Conservation (phyloP, 2,329 filamentous ascomycete genomes). For the Teratosphaeria nubilosa region DNA sequence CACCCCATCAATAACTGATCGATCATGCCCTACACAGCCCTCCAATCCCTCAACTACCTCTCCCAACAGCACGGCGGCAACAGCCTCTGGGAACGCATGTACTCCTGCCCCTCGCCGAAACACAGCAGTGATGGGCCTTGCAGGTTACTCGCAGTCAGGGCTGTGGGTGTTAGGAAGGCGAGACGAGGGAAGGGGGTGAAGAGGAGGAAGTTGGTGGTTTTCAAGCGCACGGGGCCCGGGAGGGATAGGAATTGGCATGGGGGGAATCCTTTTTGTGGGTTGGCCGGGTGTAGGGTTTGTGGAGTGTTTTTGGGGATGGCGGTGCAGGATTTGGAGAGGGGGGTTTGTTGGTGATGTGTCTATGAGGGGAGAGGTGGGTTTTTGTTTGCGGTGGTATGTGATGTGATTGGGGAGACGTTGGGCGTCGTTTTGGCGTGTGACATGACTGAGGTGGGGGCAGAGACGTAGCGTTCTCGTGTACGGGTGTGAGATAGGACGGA, state of each 20-base stretch:
- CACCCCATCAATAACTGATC: no score
- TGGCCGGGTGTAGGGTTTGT: not conserved
- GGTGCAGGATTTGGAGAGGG: not conserved
- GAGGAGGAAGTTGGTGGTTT: conserved; percentile 2
- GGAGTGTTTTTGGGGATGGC: not conserved
- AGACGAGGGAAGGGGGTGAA: not conserved
- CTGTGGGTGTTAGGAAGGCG: not conserved
- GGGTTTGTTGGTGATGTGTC: no score
- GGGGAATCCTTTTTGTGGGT: conserved; percentile 2
- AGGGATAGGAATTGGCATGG: conserved; percentile 3
- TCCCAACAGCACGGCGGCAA: no score
- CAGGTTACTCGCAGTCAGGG: not conserved
- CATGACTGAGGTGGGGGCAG: no score
- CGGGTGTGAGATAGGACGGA: not conserved
- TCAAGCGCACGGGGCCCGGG: conserved; percentile 4
- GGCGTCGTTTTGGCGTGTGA: no score
- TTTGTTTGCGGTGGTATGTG: no score
- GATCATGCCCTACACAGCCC: conserved; percentile 6
- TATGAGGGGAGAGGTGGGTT: no score
- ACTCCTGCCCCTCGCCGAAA: not conserved
- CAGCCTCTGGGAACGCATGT: conserved; percentile 1
- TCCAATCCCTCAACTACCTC: conserved; percentile 4
- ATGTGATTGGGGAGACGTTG: no score
- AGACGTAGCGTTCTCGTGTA: no score
- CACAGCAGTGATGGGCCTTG: not conserved